Evolutionary conservation across 768 basidiomycete species (phyloP).

Genomic region (Pulveroboletus sp.): DNA sequence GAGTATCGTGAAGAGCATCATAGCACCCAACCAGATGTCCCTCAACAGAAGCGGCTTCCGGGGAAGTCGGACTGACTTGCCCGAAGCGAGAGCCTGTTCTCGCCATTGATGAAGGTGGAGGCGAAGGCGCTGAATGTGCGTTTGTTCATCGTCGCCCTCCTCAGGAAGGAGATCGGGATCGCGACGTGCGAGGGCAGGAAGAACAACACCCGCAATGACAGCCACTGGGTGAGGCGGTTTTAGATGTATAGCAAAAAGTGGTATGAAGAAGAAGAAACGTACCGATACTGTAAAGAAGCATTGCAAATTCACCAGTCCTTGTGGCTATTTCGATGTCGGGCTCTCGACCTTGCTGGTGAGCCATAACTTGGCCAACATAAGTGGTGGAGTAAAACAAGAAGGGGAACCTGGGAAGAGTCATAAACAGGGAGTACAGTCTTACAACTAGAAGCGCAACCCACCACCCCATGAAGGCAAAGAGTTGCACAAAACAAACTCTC

Average conservation of each 20-base stretch:
- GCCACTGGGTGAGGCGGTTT: slow-evolving; percentile 53
- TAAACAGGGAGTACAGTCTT: too few relatives aligned
- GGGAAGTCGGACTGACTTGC: slow-evolving; percentile 73
- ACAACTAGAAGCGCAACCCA: too few relatives aligned
- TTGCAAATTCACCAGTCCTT: slow-evolving; percentile 79
- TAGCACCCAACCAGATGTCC: slow-evolving; percentile 90
- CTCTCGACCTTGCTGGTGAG: slow-evolving; percentile 64
- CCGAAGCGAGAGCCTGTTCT: slow-evolving; percentile 73
- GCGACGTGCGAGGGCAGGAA: slow-evolving; percentile 79
- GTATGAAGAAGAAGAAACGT: too few relatives aligned
- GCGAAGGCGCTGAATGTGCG: slow-evolving; percentile 66
- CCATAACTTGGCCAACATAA: slow-evolving; percentile 93
- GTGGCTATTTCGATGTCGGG: slow-evolving; percentile 84
- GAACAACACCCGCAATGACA: slow-evolving; percentile 71
- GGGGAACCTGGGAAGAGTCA: slow-evolving; percentile 73
- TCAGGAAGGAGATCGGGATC: slow-evolving; percentile 76
- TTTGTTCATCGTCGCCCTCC: slow-evolving; percentile 64
- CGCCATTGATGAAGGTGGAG: slow-evolving; percentile 77
- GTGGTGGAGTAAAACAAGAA: slow-evolving; percentile 94
- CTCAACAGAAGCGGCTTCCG: slow-evolving; percentile 87
- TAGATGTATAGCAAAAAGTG: too few relatives aligned
- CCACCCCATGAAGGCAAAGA: slow-evolving; percentile 98
- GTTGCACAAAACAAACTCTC: slow-evolving; percentile 87
- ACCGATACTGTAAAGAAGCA: slow-evolving; percentile 91
- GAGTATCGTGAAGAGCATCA: slow-evolving; percentile 73